These are phyloP conservation scores for Vigna radiata DNA, from an alignment of 306 rosid genomes.

Conservation along the genomic window DNA sequence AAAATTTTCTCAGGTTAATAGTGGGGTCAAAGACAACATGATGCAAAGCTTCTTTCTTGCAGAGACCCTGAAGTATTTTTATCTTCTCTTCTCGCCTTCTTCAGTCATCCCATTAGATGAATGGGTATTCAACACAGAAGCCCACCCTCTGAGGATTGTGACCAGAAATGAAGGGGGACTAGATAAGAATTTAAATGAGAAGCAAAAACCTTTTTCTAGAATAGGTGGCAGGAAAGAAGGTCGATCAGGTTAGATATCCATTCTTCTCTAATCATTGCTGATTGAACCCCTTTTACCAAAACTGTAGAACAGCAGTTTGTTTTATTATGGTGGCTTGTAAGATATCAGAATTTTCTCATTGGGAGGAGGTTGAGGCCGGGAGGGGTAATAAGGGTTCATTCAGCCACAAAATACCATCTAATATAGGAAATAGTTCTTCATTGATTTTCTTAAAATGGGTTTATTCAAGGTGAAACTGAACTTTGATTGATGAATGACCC, in stretches of 20 bases:
- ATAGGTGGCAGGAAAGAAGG: slow-evolving; percentile 90
- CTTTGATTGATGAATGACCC: slow-evolving; percentile 47
- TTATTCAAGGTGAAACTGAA: slow-evolving; percentile 40
- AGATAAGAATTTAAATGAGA: slow-evolving; percentile 48
- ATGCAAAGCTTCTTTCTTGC: slow-evolving; percentile 99
- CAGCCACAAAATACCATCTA: slow-evolving; percentile 42
- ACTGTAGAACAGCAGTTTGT: slow-evolving; percentile 41
- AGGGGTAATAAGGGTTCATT: slow-evolving; percentile 36
- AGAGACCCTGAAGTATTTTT: slow-evolving; percentile 93
- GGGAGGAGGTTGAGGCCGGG: not conserved
- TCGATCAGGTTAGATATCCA: slow-evolving; percentile 47
- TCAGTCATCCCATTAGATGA: slow-evolving; percentile 88
- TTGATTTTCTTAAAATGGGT: slow-evolving; percentile 36
- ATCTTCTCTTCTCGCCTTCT: slow-evolving; percentile 93
- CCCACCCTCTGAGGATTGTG: slow-evolving; percentile 87
- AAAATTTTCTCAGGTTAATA: slow-evolving; percentile 82
- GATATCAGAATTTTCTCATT: slow-evolving; percentile 36
- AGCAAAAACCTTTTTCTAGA: slow-evolving; percentile 52
- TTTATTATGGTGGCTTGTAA: slow-evolving; percentile 43
- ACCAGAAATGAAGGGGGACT: slow-evolving; percentile 51
- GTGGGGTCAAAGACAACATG: slow-evolving; percentile 93
- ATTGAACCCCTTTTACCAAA: slow-evolving; percentile 47
- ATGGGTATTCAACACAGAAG: slow-evolving; percentile 99
- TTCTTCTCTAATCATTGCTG: slow-evolving; percentile 34
- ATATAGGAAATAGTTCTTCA: slow-evolving; percentile 48